Conservation (phyloP, 148 eudicot species). For the Chenopodium album region DNA sequence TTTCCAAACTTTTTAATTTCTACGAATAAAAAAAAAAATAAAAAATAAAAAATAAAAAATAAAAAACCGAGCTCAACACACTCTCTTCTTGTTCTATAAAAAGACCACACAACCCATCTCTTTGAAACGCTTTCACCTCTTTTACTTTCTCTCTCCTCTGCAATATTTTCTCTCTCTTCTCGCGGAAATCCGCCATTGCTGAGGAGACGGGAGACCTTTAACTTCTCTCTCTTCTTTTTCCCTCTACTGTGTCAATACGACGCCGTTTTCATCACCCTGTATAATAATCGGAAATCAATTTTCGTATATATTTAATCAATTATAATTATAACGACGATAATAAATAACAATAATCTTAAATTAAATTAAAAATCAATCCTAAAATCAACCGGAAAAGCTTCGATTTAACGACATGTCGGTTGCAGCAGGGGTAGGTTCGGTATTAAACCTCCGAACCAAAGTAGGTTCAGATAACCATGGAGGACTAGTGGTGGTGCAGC, state of each 20-base stretch:
- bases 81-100: constrained; percentile 7
- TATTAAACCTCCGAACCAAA: constrained; percentile 29
- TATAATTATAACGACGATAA: neutral
- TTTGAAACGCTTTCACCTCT: constrained; percentile 6
- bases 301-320: too few species aligned
- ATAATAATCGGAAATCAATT: neutral
- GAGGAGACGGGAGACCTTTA: neutral
- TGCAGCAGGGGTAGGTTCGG: constrained; percentile 41
- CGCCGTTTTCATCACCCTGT: neutral
- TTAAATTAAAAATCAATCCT: neutral
- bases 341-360: neutral
- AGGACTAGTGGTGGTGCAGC: constrained; percentile 24
- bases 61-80: neutral
- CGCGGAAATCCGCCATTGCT: constrained; percentile 21
- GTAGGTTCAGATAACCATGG: neutral
- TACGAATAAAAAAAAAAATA: neutral
- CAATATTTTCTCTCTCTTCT: neutral
- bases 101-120: neutral
- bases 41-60: neutral
- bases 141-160: neutral
- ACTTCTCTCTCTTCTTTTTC: constrained; percentile 10
- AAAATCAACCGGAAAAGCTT: neutral
- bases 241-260: neutral
- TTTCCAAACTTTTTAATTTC: neutral
- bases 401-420: constrained; percentile 40